A percentile compares a stretch with the other conserved stretches of the same genome.
Evolutionary conservation across 306 rosid species (phyloP).

Genomic region (Morella rubra): DNA sequence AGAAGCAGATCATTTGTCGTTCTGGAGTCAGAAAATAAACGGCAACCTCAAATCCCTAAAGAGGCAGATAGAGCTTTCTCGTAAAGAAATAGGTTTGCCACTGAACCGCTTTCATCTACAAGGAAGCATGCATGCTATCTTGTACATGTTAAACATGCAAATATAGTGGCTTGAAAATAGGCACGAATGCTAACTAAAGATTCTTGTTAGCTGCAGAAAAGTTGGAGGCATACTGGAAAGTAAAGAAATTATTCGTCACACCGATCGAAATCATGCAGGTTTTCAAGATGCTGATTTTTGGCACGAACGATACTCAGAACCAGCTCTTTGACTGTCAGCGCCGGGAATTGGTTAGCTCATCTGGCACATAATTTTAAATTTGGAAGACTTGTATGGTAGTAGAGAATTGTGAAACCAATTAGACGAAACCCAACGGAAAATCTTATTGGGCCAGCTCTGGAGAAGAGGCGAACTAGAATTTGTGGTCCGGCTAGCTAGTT

Average conservation of each 20-base stretch:
- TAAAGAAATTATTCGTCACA: conserved; percentile 9
- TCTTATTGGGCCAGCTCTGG: no score
- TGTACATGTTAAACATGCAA: not conserved
- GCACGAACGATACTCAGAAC: conserved; percentile 11
- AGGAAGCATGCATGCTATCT: no score
- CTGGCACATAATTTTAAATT: not conserved
- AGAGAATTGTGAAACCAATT: no score
- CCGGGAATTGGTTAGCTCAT: conserved; percentile 24
- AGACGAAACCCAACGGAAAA: no score
- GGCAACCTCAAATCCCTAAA: conserved; percentile 43
- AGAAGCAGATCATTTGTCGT: conserved; percentile 29
- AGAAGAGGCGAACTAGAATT: no score
- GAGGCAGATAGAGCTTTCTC: conserved; percentile 28
- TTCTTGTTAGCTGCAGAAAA: conserved; percentile 18
- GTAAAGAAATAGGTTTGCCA: conserved; percentile 33
- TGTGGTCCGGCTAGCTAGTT: no score
- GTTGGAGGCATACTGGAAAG: not conserved
- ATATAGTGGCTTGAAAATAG: no score
- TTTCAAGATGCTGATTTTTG: conserved; percentile 24
- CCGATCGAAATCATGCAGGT: conserved; percentile 37
- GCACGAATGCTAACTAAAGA: not conserved
- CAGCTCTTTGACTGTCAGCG: conserved; percentile 43
- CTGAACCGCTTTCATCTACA: not conserved
- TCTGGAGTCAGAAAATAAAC: conserved; percentile 44
- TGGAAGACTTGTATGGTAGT: no score